Evolutionary conservation across 352 stramenopile genomes (phyloP).

Genomic region (Thalassiosira mediterranea): DNA sequence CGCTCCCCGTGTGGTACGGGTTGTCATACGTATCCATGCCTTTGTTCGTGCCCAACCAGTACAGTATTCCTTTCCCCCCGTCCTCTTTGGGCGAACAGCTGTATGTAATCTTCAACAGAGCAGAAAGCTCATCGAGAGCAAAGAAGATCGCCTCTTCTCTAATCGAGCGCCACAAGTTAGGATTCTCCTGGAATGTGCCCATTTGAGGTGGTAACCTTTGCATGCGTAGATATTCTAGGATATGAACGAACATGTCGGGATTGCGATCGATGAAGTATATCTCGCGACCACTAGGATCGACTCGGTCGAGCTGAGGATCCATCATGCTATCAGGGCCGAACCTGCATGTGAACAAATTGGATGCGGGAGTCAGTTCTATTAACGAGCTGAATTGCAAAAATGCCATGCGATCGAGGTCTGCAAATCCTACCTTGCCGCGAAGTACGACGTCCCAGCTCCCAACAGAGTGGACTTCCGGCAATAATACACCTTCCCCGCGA

Average conservation of each 20-base stretch:
- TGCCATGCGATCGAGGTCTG: too few species aligned
- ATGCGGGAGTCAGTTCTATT: too few species aligned
- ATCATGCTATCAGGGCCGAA: constrained; percentile 41
- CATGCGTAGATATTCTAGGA: constrained; percentile 31
- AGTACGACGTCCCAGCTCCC: too few species aligned
- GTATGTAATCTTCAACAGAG: constrained; percentile 21
- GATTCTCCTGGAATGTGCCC: constrained; percentile 26
- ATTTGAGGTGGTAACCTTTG: constrained; percentile 18
- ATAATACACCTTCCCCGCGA: too few species aligned
- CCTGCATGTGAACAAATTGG: neutral
- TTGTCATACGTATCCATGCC: constrained; percentile 24
- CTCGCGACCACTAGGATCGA: constrained; percentile 26
- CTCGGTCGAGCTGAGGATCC: constrained; percentile 16
- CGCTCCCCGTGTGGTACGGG: constrained; percentile 13
- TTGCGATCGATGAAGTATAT: constrained; percentile 42
- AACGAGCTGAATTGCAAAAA: too few species aligned
- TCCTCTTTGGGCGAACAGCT: constrained; percentile 23
- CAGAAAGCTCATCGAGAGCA: constrained; percentile 19
- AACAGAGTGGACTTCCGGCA: too few species aligned
- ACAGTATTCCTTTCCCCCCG: constrained; percentile 26
- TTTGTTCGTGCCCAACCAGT: constrained; percentile 43
- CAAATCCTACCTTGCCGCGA: too few species aligned
- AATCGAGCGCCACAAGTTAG: constrained; percentile 21
- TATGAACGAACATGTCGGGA: constrained; percentile 31
- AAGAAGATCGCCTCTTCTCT: constrained; percentile 29